These are phyloP conservation scores for Solanum pimpinellifolium DNA, from an alignment of 257 asterid species.

Conservation along the genomic window DNA sequence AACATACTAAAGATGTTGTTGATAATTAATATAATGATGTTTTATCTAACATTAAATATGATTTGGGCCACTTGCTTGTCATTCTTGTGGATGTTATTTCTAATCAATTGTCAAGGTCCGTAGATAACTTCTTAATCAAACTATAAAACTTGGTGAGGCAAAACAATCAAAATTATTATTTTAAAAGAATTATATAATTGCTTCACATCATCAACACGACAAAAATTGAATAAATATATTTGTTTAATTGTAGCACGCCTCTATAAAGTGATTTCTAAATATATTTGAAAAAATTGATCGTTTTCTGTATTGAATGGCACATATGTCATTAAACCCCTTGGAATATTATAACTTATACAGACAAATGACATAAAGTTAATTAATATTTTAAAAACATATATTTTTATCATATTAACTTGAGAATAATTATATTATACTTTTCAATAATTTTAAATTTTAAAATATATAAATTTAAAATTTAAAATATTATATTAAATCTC, in stretches of 20 bases:
- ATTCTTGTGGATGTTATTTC: neutral
- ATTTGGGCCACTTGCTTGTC: neutral
- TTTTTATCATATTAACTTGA: neutral
- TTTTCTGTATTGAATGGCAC: neutral
- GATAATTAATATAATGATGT: neutral
- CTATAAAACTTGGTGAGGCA: constrained; percentile 9
- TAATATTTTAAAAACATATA: neutral
- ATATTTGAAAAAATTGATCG: neutral
- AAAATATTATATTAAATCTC: neutral
- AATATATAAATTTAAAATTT: neutral
- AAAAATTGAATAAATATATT: neutral
- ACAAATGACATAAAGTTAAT: neutral
- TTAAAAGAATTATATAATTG: neutral
- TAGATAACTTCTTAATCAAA: neutral
- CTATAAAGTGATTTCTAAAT: neutral
- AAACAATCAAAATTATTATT: constrained; percentile 1
- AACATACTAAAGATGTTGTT: neutral
- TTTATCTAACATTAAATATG: neutral
- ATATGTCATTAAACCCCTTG: neutral
- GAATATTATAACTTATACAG: neutral
- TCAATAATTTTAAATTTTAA: neutral
- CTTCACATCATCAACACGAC: neutral
- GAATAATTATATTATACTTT: neutral
- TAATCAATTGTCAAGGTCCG: constrained; percentile 13
- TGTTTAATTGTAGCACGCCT: neutral